phyloP scores from a whole-genome alignment of 495 filamentous ascomycete species.

The Neurospora tetrasperma region DNA sequence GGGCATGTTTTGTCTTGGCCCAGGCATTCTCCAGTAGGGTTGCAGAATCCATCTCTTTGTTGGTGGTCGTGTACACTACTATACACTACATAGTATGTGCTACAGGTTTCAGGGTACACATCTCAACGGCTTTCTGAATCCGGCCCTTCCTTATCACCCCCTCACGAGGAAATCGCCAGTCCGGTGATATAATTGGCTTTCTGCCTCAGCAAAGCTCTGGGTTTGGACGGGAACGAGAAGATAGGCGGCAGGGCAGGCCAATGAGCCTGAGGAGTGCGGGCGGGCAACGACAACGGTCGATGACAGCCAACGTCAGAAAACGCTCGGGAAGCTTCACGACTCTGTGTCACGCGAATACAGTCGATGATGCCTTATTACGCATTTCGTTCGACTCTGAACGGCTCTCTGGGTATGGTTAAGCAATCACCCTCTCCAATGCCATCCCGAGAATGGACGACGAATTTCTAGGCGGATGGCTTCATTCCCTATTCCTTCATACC shows the following conservation, averaged over 20 bases:
- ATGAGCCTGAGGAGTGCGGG: background rate
- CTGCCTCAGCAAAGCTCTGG: background rate
- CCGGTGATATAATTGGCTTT: background rate
- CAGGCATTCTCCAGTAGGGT: background rate
- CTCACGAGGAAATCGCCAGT: background rate
- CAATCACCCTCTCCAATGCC: background rate
- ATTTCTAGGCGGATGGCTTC: background rate
- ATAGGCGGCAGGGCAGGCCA: background rate
- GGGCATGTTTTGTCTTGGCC: background rate
- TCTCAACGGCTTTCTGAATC: background rate
- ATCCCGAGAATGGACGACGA: background rate
- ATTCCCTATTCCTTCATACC: background rate
- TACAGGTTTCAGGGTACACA: background rate
- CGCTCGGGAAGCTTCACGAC: background rate
- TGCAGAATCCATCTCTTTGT: background rate
- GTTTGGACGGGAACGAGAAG: background rate
- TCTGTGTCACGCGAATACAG: background rate
- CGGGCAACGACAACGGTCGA: background rate
- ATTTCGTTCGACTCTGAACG: background rate
- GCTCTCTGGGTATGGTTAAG: background rate
- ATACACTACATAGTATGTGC: no score
- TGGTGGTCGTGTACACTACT: background rate
- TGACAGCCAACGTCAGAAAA: background rate
- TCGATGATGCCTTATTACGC: background rate
- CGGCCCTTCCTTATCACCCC: background rate